phyloP scores from a whole-genome alignment of 106 monocot genomes.

The Phalaenopsis aphrodite region DNA sequence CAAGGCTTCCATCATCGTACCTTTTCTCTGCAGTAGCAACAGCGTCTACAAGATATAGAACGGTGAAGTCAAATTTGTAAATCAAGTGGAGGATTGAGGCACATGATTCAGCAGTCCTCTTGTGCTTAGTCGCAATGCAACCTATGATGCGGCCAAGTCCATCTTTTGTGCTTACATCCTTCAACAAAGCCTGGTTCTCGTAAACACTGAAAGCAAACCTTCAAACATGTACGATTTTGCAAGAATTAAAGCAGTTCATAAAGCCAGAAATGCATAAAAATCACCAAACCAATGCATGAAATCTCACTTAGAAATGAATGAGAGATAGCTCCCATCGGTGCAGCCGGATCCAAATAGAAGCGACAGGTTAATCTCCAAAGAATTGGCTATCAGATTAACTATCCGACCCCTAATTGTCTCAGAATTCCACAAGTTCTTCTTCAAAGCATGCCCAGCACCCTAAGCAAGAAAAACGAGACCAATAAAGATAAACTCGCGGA shows the following conservation, averaged over 20 bases:
- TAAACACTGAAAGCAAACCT: slow-evolving; percentile 67
- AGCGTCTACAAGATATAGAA: slow-evolving; percentile 52
- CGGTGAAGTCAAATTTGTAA: slow-evolving; percentile 80
- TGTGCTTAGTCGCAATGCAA: slow-evolving; percentile 57
- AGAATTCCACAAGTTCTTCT: slow-evolving; percentile 80
- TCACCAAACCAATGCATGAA: neutral
- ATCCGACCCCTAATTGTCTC: slow-evolving; percentile 61
- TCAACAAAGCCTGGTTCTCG: slow-evolving; percentile 62
- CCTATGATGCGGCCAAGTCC: slow-evolving; percentile 63
- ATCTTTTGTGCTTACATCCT: slow-evolving; percentile 58
- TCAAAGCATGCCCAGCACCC: slow-evolving; percentile 30
- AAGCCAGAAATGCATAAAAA: neutral
- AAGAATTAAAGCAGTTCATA: neutral
- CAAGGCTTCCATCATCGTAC: slow-evolving; percentile 76
- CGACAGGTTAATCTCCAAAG: slow-evolving; percentile 68
- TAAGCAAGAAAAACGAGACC: slow-evolving; percentile 9
- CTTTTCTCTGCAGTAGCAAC: slow-evolving; percentile 59
- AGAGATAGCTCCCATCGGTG: slow-evolving; percentile 65
- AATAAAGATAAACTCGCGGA: neutral
- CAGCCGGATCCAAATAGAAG: slow-evolving; percentile 63
- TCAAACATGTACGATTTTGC: slow-evolving; percentile 5
- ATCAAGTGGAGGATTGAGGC: slow-evolving; percentile 77
- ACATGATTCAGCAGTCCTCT: slow-evolving; percentile 39
- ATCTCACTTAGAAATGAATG: slow-evolving; percentile 74
- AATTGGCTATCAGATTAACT: slow-evolving; percentile 68